Evolutionary conservation across 768 basidiomycete species (phyloP).

Genomic region (Harrya chromipes): DNA sequence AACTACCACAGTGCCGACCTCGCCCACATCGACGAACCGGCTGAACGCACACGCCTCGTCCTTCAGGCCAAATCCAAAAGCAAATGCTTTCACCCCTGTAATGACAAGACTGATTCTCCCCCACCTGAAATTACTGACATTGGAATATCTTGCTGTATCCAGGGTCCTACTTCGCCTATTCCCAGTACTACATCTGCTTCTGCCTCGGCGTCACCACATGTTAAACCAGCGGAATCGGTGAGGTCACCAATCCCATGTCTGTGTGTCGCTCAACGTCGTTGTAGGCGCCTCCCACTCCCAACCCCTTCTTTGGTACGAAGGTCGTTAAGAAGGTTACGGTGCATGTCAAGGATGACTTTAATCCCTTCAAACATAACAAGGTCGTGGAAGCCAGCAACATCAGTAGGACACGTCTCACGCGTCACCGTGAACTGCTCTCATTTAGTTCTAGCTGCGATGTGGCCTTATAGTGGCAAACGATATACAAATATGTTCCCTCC

Average conservation of each 20-base stretch:
- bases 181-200: conserved; percentile 40
- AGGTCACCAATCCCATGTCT: conserved; percentile 9
- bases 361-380: conserved; percentile 89
- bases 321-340: conserved; percentile 73
- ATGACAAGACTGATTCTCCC: conserved; percentile 19
- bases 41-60: conserved; percentile 89
- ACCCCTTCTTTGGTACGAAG: conserved; percentile 89
- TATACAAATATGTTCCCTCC: conserved; percentile 76
- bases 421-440: not conserved
- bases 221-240: conserved; percentile 55
- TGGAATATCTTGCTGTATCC: conserved; percentile 12
- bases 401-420: conserved; percentile 46
- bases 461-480: conserved; percentile 91
- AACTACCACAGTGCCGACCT: conserved; percentile 39
- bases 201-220: conserved; percentile 58
- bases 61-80: conserved; percentile 86
- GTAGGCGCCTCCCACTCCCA: conserved; percentile 51
- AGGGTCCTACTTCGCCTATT: conserved; percentile 49
- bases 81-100: conserved; percentile 71
- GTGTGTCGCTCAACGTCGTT: conserved; percentile 10
- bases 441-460: conserved; percentile 54
- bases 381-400: conserved; percentile 71
- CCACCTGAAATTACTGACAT: conserved; percentile 16
- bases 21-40: conserved; percentile 57
- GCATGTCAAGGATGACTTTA: conserved; percentile 95